Evolutionary conservation across 331 rosid genomes (phyloP).

Genomic region (Quercus tomentella): DNA sequence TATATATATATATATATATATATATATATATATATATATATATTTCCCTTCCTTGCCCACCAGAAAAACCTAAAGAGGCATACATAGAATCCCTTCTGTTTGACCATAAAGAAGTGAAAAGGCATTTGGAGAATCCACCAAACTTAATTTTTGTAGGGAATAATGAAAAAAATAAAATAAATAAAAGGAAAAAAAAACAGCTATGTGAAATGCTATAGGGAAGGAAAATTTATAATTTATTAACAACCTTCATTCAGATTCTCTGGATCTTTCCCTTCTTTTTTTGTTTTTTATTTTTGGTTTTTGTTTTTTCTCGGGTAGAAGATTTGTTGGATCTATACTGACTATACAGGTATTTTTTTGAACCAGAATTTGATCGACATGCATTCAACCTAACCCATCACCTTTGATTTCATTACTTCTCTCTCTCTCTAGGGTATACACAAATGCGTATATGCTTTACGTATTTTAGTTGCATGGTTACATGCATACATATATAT

Average conservation of each 20-base stretch:
- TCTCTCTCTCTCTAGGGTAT: not conserved
- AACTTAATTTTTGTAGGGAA: not conserved
- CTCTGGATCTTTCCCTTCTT: not conserved
- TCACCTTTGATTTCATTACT: not conserved
- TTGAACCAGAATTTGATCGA: not conserved
- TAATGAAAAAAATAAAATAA: not conserved
- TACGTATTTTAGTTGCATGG: not conserved
- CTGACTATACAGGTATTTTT: not conserved
- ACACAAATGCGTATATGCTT: not conserved
- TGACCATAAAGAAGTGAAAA: constrained; percentile 25
- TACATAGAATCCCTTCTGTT: constrained; percentile 11
- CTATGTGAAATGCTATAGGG: not conserved
- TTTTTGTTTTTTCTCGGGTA: not conserved
- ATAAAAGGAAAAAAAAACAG: not conserved
- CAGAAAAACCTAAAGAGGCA: not conserved
- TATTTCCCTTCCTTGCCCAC: constrained; percentile 16
- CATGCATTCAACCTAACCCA: not conserved
- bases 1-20: not conserved
- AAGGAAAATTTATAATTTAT: not conserved
- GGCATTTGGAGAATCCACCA: constrained; percentile 7
- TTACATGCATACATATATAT: not conserved
- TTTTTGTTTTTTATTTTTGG: not conserved
- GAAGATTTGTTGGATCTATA: not conserved
- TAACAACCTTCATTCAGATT: not conserved
- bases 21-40: constrained; percentile 1